Percentiles rank a stretch among this genome's conserved stretches.
These are phyloP conservation scores for Colletotrichum chlorophyti DNA, from an alignment of 2,329 filamentous ascomycete genomes.

Conservation along the genomic window DNA sequence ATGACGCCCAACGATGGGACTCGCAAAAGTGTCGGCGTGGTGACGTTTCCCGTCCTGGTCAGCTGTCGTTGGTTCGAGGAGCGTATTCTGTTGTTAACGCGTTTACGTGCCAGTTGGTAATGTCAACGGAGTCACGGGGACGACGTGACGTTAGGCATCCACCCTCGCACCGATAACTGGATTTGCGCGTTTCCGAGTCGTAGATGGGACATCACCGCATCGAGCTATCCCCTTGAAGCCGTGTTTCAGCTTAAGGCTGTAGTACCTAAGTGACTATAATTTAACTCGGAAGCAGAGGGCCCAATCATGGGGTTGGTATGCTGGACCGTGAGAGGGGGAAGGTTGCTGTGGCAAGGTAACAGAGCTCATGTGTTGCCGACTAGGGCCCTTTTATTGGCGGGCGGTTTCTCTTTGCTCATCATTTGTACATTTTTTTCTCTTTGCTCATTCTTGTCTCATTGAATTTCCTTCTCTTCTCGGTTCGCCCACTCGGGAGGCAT, in stretches of 20 bases:
- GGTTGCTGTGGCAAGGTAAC: background rate
- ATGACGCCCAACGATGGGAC: background rate
- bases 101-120: background rate
- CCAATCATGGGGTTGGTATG: slow-evolving; percentile 1
- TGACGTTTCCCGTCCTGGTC: background rate
- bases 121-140: background rate
- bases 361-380: no score
- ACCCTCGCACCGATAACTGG: background rate
- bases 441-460: slow-evolving; percentile 11
- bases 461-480: slow-evolving; percentile 16
- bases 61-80: background rate
- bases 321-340: background rate
- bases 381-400: background rate
- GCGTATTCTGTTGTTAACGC: background rate
- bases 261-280: slow-evolving; percentile 12
- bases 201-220: background rate
- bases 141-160: background rate
- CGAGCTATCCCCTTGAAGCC: background rate
- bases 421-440: slow-evolving; percentile 20
- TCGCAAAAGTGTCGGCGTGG: background rate
- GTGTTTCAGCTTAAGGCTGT: background rate
- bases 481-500: background rate
- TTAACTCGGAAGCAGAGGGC: background rate
- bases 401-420: background rate
- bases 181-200: background rate